A percentile compares a stretch with the other conserved stretches of the same genome.
Evolutionary conservation across 371 early-diverging fungal genomes (phyloP).

Genomic region (Mucor velutinosus): DNA sequence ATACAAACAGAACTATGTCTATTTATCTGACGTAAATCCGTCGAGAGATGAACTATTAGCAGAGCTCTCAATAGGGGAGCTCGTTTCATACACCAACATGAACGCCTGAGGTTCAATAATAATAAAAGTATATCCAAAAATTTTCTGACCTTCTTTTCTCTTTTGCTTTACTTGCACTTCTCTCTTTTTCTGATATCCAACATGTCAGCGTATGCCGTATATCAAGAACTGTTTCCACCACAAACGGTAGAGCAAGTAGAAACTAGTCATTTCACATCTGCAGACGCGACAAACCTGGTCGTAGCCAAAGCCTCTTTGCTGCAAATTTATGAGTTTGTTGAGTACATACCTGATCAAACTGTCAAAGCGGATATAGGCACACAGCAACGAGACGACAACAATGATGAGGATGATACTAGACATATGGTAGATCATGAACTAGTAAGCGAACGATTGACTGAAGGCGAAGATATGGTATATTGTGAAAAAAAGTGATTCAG

Average conservation of each 20-base stretch:
- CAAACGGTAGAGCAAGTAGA: slow-evolving; percentile 79
- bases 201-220: slow-evolving; percentile 69
- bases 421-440: slow-evolving; percentile 19
- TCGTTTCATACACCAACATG: neutral
- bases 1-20: neutral
- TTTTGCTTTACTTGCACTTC: neutral
- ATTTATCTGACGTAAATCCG: too few relatives aligned
- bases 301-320: slow-evolving; percentile 78
- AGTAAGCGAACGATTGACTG: slow-evolving; percentile 15
- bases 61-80: too few relatives aligned
- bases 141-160: neutral
- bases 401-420: slow-evolving; percentile 20
- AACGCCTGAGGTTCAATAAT: neutral
- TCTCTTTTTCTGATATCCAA: neutral
- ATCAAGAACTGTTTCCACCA: slow-evolving; percentile 80
- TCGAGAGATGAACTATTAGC: too few relatives aligned
- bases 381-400: neutral
- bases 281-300: slow-evolving; percentile 73
- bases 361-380: slow-evolving; percentile 7
- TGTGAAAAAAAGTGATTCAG: neutral
- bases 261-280: slow-evolving; percentile 73
- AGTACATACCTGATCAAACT: slow-evolving; percentile 52
- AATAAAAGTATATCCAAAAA: neutral
- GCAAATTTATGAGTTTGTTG: slow-evolving; percentile 79
- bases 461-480: slow-evolving; percentile 22